Evolutionary conservation across 2,329 filamentous ascomycete species (phyloP), one percentile per base, ranked within the genome.

Genomic region (Zymoseptoria pseudotritici): DNA sequence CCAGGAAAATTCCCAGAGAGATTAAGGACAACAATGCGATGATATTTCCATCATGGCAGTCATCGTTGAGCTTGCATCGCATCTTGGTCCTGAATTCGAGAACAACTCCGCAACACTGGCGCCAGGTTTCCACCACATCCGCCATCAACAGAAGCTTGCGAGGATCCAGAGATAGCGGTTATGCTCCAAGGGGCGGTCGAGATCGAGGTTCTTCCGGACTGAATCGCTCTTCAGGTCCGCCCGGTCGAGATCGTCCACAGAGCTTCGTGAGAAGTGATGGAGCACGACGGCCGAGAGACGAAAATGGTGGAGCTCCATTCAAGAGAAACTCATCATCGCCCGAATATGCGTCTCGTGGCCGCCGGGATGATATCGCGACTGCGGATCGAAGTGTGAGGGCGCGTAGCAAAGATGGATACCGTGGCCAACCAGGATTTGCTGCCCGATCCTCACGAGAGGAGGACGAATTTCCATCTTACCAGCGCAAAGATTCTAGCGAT

Each of bases 61-160:
- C 58, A 56, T 56, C 55, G 24, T 42, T 62, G 19, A 58, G 56
- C 58, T 55, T 61, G 21, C 56, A 53, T 52, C 55, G 61, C 59
- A 60, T 61, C 54, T 53, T 62, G 22, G 46, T 46, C 7, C 10
- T 29, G 17, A 31, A n/a, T 9, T 22, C 21, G 8, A 24, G n/a
- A 29, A 7, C 20, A 20, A 17, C 50, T 50, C 57, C 55, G 36
- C 59, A 58, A 53, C 22, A 59, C 21, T 67, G 69, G 36, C 79
- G 80, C 61, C 69, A 76, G 69, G 81, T 82, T 21, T 86, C 85
- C 50, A 79, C 90, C 50, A 82, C 79, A 61, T 88, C 87, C 9
- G 87, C 87, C 51, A 91, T 91, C 68, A 83, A 85, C 65, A 79
- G 82, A 53, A 88, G 88, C 13, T 78, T 90, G 58, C 83, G 85